Conservation (phyloP, 768 basidiomycete genomes). For the Punctularia strigosozonata region DNA sequence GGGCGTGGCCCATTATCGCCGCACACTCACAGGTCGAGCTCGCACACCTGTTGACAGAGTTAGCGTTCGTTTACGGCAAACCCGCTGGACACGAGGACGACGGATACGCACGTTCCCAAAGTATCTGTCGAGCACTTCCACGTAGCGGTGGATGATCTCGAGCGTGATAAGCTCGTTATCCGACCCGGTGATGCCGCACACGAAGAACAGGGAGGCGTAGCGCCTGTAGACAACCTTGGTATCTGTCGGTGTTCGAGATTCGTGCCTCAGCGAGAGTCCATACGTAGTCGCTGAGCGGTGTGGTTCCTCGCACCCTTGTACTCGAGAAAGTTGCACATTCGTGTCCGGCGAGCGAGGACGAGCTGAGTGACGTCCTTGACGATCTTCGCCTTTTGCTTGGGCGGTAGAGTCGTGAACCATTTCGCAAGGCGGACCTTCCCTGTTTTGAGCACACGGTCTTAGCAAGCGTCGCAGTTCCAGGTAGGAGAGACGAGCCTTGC, state of each 20-base stretch:
- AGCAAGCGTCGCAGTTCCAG: background rate
- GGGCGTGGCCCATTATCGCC: background rate
- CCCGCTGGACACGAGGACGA: background rate
- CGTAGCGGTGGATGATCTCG: slow-evolving; percentile 90
- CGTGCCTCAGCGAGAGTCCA: background rate
- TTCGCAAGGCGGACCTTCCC: slow-evolving; percentile 92
- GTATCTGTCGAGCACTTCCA: slow-evolving; percentile 74
- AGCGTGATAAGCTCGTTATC: slow-evolving; percentile 92
- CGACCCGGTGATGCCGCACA: slow-evolving; percentile 67
- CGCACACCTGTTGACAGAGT: slow-evolving; percentile 52
- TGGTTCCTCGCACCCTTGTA: slow-evolving; percentile 74
- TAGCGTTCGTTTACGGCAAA: slow-evolving; percentile 1
- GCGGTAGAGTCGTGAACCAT: slow-evolving; percentile 84
- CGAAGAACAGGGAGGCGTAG: slow-evolving; percentile 94
- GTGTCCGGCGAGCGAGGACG: slow-evolving; percentile 74
- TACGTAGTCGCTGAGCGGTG: background rate
- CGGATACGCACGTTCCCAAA: slow-evolving; percentile 71
- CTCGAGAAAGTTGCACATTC: slow-evolving; percentile 95
- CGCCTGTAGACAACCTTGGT: slow-evolving; percentile 88
- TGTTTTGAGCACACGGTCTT: slow-evolving; percentile 19
- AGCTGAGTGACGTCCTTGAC: slow-evolving; percentile 93
- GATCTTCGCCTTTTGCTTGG: slow-evolving; percentile 80
- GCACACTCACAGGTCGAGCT: slow-evolving; percentile 71
- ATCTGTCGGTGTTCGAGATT: slow-evolving; percentile 25
- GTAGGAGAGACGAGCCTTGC: slow-evolving; percentile 42